Evolutionary conservation across 805 yeast species (phyloP), one percentile per base, ranked within the genome.

Genomic region (Torulaspora franciscae): DNA sequence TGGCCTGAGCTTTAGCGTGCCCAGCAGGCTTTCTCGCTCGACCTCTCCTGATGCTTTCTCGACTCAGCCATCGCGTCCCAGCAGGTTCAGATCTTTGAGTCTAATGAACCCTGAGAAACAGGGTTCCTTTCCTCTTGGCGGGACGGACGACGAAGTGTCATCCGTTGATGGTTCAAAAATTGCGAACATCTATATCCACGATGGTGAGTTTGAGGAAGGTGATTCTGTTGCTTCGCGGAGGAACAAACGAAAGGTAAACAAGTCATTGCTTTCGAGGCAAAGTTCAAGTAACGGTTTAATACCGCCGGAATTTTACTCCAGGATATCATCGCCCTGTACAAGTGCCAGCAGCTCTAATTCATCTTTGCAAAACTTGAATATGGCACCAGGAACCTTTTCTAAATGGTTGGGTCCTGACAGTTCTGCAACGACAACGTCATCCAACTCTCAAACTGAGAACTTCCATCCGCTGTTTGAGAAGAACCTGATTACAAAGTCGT

Each of bases 1-100:
- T 37, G 64, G 63, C 4, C 55, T 69, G 30, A 68, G 66, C 46
- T 66, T 70, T 49, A 69, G 67, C 46, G 72, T 62, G 4, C 65
- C 67, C 4, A 61, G 59, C 38, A 49, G 53, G 45, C 42, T 63
- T 30, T 61, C 65, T 2, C 47, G 65, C 27, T 53, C 65, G 9
- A 57, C 55, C 9, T 58, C 65, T 6, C 45, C 50, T 3, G 53
- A 53, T 30, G 32, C 47, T 22, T 17, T 45, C 9, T 23, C 50
- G 6, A 28, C 7, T 17, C 45, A 15, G 39, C 35, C 11, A 37
- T 39, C 10, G 36, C 51, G 46, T 6, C 44, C 43, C 26, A 58
- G 61, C 9, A 52, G 68, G 34, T 59, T 61, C 32, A 61, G 68
- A 43, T 63, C 68, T 2, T 44, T 64, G 29, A 59, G 65, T 50